A percentile compares a stretch with the other conserved stretches of the same genome.
These are phyloP conservation scores for Fusarium lyarnte DNA, from an alignment of 2,329 filamentous ascomycete genomes.

Conservation along the genomic window DNA sequence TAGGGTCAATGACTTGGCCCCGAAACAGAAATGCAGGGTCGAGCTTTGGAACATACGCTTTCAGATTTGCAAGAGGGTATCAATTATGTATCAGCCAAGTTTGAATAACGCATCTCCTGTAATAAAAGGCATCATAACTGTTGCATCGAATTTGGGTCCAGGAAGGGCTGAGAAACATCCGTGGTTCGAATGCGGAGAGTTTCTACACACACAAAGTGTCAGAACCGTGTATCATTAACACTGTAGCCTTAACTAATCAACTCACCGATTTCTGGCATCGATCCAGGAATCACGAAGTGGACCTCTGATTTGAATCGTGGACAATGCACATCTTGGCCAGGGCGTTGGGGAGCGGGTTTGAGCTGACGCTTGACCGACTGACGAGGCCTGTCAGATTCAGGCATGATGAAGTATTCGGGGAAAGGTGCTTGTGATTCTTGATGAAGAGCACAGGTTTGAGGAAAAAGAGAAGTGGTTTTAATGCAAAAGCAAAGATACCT, in stretches of 20 bases:
- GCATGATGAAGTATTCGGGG: conserved; percentile 18
- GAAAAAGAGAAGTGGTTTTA: neutral
- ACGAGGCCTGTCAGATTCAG: conserved; percentile 21
- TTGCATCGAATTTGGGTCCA: conserved; percentile 45
- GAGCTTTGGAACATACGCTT: neutral
- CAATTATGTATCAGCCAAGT: neutral
- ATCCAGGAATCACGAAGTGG: conserved; percentile 43
- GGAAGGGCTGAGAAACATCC: conserved; percentile 48
- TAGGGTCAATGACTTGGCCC: neutral
- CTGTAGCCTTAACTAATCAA: neutral
- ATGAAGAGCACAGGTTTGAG: neutral
- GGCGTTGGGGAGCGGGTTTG: conserved; percentile 39
- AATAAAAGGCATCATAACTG: conserved; percentile 9
- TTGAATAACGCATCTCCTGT: neutral
- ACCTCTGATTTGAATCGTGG: conserved; percentile 43
- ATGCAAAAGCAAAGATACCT: neutral
- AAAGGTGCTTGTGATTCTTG: neutral
- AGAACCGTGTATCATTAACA: neutral
- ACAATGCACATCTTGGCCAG: conserved; percentile 37
- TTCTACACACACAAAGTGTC: conserved; percentile 30
- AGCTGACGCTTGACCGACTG: conserved; percentile 37
- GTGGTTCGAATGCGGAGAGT: conserved; percentile 42
- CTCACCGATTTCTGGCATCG: conserved; percentile 42
- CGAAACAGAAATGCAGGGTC: neutral
- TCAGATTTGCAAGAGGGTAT: neutral